A percentile compares a stretch with the other conserved stretches of the same genome.
Conservation (phyloP, 2,329 filamentous ascomycete species). For the Aureobasidium melanogenum region DNA sequence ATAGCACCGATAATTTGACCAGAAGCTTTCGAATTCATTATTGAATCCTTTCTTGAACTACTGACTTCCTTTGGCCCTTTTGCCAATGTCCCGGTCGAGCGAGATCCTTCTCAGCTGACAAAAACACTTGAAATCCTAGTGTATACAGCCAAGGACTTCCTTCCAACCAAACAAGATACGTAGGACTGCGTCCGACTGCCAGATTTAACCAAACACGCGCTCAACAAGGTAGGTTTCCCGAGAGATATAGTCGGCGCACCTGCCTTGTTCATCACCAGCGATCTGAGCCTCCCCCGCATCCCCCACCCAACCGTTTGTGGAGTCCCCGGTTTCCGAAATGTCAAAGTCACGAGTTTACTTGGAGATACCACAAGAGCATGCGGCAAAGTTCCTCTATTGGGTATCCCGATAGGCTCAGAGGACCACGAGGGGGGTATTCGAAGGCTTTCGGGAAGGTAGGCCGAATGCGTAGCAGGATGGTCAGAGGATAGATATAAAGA, state of each 20-base stretch:
- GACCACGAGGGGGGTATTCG: neutral
- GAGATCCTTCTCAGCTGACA: neutral
- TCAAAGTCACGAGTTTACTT: neutral
- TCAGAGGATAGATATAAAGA: constrained; percentile 10
- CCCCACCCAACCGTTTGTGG: constrained; percentile 2
- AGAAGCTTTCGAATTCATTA: too few relatives aligned
- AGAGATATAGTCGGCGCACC: constrained; percentile 6
- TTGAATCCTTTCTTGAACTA: neutral
- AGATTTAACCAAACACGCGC: neutral
- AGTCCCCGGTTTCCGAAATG: neutral
- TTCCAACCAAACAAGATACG: neutral
- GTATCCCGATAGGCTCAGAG: neutral
- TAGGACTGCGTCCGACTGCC: too few relatives aligned
- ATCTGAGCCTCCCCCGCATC: neutral
- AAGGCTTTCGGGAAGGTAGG: neutral
- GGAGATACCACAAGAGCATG: neutral
- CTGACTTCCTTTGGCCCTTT: neutral
- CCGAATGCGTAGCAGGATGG: neutral
- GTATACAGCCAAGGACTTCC: neutral
- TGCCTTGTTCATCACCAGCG: neutral
- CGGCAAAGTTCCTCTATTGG: neutral
- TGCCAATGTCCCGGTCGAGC: neutral
- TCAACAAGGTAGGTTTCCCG: neutral
- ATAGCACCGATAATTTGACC: neutral
- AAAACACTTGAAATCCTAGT: neutral